A percentile compares a stretch with the other conserved stretches of the same genome.
Conservation (phyloP, 2,329 filamentous ascomycete species). For the Didymella keratinophila region DNA sequence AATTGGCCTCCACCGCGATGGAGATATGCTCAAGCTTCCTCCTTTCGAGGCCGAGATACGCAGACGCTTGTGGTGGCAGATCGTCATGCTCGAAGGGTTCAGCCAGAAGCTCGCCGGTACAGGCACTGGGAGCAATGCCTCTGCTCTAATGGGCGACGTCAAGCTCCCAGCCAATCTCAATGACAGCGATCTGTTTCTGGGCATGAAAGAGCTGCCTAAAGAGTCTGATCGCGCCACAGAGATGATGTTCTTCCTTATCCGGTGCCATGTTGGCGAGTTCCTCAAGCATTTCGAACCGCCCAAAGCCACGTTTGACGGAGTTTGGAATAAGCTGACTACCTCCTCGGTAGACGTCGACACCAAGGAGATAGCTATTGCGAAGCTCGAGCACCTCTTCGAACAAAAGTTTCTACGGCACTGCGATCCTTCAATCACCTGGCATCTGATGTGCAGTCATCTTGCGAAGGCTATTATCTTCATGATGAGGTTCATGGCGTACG, state of each 20-base stretch:
- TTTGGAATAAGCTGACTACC: constrained; percentile 34
- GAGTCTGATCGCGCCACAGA: constrained; percentile 56
- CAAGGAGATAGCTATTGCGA: constrained; percentile 48
- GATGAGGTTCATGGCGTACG: constrained; percentile 56
- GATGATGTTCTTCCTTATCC: constrained; percentile 59
- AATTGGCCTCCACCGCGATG: constrained; percentile 69
- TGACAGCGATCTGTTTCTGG: constrained; percentile 57
- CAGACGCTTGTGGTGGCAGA: constrained; percentile 64
- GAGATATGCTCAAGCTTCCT: constrained; percentile 59
- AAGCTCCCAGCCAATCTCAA: constrained; percentile 62
- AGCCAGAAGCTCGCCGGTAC: constrained; percentile 63
- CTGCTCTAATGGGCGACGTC: constrained; percentile 58
- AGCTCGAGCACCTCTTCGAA: constrained; percentile 53
- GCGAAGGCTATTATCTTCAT: constrained; percentile 54
- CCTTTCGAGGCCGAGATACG: constrained; percentile 68
- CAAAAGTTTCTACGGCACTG: constrained; percentile 51
- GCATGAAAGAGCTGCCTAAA: constrained; percentile 54
- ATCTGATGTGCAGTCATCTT: constrained; percentile 56
- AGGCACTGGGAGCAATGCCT: constrained; percentile 49
- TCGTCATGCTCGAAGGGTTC: constrained; percentile 67
- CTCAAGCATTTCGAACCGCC: constrained; percentile 35
- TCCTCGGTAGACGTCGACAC: constrained; percentile 26
- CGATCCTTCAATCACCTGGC: constrained; percentile 50
- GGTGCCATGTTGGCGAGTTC: constrained; percentile 54
- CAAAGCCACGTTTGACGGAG: constrained; percentile 33